Conservation (phyloP, 306 rosid species). For the Vigna reflexopilosa region DNA sequence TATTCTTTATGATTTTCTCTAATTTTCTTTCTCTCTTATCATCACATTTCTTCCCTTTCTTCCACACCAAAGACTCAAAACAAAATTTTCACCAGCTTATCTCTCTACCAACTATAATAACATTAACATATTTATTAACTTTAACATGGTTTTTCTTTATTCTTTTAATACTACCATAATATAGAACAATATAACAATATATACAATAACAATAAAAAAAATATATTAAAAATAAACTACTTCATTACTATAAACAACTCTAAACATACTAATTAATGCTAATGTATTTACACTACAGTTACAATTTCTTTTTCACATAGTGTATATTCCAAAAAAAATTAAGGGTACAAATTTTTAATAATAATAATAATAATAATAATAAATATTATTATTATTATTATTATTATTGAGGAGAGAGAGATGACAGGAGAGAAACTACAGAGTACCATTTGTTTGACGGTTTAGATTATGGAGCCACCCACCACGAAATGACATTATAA, state of each 20-base stretch:
- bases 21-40: slow-evolving; percentile 13
- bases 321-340: no score
- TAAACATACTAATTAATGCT: no score
- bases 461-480: slow-evolving; percentile 30
- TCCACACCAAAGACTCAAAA: not conserved
- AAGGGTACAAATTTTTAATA: not conserved
- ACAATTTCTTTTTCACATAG: no score
- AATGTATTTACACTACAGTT: no score
- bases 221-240: no score
- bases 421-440: not conserved
- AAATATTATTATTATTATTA: no score
- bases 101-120: not conserved
- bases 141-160: not conserved
- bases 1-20: not conserved
- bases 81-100: not conserved
- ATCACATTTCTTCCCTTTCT: not conserved
- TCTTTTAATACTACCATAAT: not conserved
- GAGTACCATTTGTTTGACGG: not conserved
- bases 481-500: not conserved
- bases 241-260: no score
- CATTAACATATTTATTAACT: not conserved
- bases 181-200: not conserved
- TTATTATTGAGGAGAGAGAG: not conserved
- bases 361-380: slow-evolving; percentile 5
- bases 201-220: no score